A percentile compares a stretch with the other conserved stretches of the same genome.
phyloP scores from a whole-genome alignment of 306 rosid species.

The Sesbania bispinosa region DNA sequence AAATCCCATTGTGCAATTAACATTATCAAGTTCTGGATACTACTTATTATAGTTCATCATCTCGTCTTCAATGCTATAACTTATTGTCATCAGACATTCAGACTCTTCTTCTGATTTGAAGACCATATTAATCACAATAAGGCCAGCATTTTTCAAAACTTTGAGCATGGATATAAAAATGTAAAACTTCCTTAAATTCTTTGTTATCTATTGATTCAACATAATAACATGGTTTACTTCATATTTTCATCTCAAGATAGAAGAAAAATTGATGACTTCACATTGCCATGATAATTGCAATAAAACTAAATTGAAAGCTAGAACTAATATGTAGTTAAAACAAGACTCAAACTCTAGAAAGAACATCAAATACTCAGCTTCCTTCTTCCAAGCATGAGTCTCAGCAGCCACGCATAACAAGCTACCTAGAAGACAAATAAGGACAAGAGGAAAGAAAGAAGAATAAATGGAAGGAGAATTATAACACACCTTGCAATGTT shows the following conservation, averaged over 20 bases:
- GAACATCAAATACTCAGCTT: background rate
- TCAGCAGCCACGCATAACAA: background rate
- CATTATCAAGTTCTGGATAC: background rate
- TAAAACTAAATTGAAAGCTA: background rate
- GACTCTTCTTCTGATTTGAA: background rate
- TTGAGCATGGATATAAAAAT: background rate
- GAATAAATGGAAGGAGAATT: background rate
- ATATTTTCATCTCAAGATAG: background rate
- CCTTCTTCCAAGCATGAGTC: background rate
- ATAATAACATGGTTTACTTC: background rate
- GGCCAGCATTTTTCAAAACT: background rate
- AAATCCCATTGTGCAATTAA: background rate
- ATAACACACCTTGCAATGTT: slow-evolving; percentile 56
- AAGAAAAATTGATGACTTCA: background rate
- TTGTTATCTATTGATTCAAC: background rate
- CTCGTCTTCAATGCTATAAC: background rate
- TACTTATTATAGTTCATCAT: background rate
- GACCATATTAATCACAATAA: background rate
- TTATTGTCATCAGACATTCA: too few relatives aligned
- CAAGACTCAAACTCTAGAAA: background rate
- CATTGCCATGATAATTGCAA: background rate
- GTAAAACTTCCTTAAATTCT: background rate
- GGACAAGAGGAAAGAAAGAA: background rate
- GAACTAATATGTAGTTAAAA: background rate
- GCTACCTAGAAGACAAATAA: background rate